Base-by-base conservation (phyloP, 495 filamentous ascomycete genomes). In the Parathielavia hyrcaniae region DNA sequence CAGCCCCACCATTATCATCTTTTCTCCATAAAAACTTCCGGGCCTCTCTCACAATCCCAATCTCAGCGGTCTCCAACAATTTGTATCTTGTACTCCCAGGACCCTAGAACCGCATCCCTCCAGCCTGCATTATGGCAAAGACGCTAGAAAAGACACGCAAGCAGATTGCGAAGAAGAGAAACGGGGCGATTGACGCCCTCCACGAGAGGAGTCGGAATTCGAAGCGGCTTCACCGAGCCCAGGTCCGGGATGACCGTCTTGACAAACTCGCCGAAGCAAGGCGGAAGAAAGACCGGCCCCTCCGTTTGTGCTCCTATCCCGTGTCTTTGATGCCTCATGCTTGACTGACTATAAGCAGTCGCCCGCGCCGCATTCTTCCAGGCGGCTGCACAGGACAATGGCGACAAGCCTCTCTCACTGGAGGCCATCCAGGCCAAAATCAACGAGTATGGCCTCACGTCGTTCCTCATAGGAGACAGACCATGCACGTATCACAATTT, bases 201-300 rank as follows among this genome's bases (percentile, higher is more conserved):
- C 90, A 97, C 67, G 85, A 89, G 65, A 87, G 88, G 69, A 93
- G 88, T 65, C 79, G 90, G 58, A 87, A 95, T 72, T 83, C 78
- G 10, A 83, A 84, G 62, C 81, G 85, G 45, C 71, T 97, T 55
- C 86, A 88, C 65, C 78, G 83, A 35, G 91, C 90, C 16, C 79
- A 79, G 56, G 78, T 82, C 43, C 78, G 91, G 67, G 87, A 91
- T 61, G 87, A 91, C 61, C 89, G 86, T 67, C 72, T 96, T 16
- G 81, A 81, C 61, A 83, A 81, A 69, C 72, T 90, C 53, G 77
- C 80, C 30, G 68, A 79, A 5, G 76, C 82, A 32, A 76, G 84
- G 61, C 75, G 78, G 61, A 90, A 85, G 67, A 80, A 75, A 48
- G 84, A 90, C 69, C 79, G 83, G 64, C 84, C 84, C 47, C 79